A percentile compares a stretch with the other conserved stretches of the same genome.
Evolutionary conservation across 768 basidiomycete genomes (phyloP).

Genomic region (Rubroboletus pulcherrimus): DNA sequence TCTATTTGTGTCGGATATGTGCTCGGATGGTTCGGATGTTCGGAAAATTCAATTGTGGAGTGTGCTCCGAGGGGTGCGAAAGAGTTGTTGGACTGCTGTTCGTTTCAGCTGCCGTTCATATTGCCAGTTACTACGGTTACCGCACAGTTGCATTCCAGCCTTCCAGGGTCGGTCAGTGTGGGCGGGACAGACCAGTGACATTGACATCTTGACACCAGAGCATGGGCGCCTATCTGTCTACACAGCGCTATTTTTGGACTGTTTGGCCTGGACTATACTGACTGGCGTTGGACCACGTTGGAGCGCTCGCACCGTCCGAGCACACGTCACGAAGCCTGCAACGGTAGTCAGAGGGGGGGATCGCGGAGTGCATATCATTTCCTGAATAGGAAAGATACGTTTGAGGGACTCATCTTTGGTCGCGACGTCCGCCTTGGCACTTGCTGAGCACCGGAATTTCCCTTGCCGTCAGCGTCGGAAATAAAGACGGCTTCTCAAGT

Average conservation of each 20-base stretch:
- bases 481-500: not conserved
- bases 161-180: not conserved
- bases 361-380: not conserved
- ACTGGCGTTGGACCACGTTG: not conserved
- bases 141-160: no score
- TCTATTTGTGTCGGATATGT: no score
- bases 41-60: no score
- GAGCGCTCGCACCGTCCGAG: not conserved
- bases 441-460: not conserved
- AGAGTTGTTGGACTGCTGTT: not conserved
- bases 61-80: no score
- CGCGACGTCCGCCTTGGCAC: not conserved
- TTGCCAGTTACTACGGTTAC: not conserved
- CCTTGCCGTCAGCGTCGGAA: slow-evolving; percentile 2
- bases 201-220: not conserved
- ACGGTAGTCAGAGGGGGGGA: not conserved
- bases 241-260: not conserved
- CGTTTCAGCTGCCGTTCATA: not conserved
- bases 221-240: no score
- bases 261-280: not conserved
- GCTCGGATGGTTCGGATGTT: no score
- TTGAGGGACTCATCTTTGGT: not conserved
- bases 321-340: slow-evolving; percentile 1
- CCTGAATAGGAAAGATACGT: not conserved
- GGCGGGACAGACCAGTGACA: not conserved